phyloP scores from a whole-genome alignment of 495 filamentous ascomycete genomes.

The Endocarpon pusillum region DNA sequence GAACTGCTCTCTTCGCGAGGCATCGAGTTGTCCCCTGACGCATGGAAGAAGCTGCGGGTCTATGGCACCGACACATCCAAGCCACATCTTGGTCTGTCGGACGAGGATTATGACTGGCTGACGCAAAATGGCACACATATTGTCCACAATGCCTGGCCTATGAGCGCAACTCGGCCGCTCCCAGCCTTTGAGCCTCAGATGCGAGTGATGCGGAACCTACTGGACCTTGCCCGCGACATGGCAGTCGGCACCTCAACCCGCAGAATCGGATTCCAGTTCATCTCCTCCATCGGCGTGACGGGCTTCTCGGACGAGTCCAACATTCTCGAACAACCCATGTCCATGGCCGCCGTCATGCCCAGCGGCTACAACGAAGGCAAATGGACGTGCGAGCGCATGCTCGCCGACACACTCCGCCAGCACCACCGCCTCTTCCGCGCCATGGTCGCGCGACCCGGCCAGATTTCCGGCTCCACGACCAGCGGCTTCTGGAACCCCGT shows the following conservation, averaged over 20 bases:
- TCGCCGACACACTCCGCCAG: constrained; percentile 24
- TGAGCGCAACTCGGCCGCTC: constrained; percentile 28
- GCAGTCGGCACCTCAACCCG: constrained; percentile 1
- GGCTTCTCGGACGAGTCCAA: constrained; percentile 15
- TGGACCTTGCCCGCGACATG: constrained; percentile 20
- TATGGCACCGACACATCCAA: constrained; percentile 25
- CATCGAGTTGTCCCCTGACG: constrained; percentile 9
- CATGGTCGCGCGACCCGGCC: constrained; percentile 27
- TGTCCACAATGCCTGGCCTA: constrained; percentile 39
- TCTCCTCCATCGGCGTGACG: constrained; percentile 30
- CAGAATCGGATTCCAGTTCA: constrained; percentile 24
- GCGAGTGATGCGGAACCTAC: constrained; percentile 22
- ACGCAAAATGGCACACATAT: constrained; percentile 28
- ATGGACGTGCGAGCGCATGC: constrained; percentile 26
- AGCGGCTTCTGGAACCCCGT: constrained; percentile 36
- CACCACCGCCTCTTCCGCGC: constrained; percentile 19
- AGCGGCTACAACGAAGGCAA: constrained; percentile 34
- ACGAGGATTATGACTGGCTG: constrained; percentile 19
- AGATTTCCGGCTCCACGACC: constrained; percentile 29
- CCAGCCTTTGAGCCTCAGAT: constrained; percentile 31
- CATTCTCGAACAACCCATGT: constrained; percentile 10
- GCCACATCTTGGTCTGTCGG: constrained; percentile 25
- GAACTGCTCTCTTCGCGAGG: constrained; percentile 16
- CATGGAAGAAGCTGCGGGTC: constrained; percentile 19
- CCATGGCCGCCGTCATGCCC: constrained; percentile 15